Percentiles rank a stretch among this genome's conserved stretches.
These are phyloP conservation scores for Fusarium praegraminearum DNA, from an alignment of 2,329 filamentous ascomycete genomes.

Conservation along the genomic window DNA sequence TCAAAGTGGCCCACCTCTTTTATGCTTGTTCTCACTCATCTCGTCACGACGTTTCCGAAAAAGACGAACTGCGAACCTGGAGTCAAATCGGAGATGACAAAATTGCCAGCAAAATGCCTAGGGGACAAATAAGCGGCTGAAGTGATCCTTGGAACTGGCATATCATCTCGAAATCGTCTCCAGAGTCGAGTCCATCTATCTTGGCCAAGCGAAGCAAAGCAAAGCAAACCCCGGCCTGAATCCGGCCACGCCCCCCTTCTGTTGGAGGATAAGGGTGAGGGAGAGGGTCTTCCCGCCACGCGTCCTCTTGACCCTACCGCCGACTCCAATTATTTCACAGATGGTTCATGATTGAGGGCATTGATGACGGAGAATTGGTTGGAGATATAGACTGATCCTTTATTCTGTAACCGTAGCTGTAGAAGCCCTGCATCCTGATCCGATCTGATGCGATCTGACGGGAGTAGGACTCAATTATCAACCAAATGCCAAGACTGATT, in stretches of 20 bases:
- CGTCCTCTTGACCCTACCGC: constrained; percentile 38
- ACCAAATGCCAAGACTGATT: background rate
- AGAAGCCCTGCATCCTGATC: constrained; percentile 18
- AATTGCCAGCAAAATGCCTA: background rate
- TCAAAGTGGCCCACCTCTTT: constrained; percentile 32
- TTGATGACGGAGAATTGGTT: constrained; percentile 22
- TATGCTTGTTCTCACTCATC: constrained; percentile 22
- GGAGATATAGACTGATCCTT: constrained; percentile 25
- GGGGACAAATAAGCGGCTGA: background rate
- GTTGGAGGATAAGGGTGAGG: constrained; percentile 13
- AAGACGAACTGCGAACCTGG: background rate
- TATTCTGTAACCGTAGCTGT: constrained; percentile 26
- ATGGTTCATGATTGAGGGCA: constrained; percentile 15
- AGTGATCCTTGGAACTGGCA: background rate
- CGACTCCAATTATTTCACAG: constrained; percentile 27
- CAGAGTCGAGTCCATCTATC: constrained; percentile 15
- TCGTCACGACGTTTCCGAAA: constrained; percentile 28
- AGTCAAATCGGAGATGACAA: background rate
- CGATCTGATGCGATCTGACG: constrained; percentile 5
- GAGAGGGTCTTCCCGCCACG: constrained; percentile 44
- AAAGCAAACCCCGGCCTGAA: constrained; percentile 14
- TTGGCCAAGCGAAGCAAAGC: constrained; percentile 13
- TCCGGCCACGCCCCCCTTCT: constrained; percentile 28
- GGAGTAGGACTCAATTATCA: background rate
- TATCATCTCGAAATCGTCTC: constrained; percentile 11